Evolutionary conservation across 495 filamentous ascomycete species (phyloP), one percentile per base, ranked within the genome.

Genomic region (Lepidopterella palustris): DNA sequence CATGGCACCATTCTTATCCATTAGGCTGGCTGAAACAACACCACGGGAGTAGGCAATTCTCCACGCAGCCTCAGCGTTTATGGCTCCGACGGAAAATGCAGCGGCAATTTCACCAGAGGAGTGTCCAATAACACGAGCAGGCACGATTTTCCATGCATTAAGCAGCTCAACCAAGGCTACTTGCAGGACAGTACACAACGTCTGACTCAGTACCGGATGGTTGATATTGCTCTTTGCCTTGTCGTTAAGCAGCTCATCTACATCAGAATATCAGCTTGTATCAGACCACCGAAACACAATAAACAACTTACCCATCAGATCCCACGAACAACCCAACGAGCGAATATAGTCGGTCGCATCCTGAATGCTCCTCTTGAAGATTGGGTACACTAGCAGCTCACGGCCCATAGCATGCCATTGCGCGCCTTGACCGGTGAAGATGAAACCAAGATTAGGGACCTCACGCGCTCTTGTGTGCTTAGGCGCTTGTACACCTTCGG

Each of bases 371-470:
- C 60, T 18, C 15, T 39, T 25, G 50, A 74, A 75, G 5, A 67
- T 53, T 4, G 60, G 57, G 45, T 66, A 69, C 21, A 48, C 15
- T 0, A 73, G 39, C 18, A 77, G 65, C 23, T 73, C 63, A 0
- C 52, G 50, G 0, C 74, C 75, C 75, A 77, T 77, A 8, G 39
- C 62, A 11, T 28, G 18, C 61, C 66, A 77, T 29, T 77, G 75
- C 1, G 75, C 75, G 23, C 75, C 75, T 58, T 77, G 75, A 0
- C 75, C 74, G 0, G 72, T 77, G 49, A 77, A 77, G 1, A 76
- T 62, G 29, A 72, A 71, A 1, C 57, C 58, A 9, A 75, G 26
- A 20, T 57, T 57, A 32, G 57, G 49, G 28, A 25, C 28, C 8
- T 61, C 45, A 51, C 39, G 40, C 15, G 24, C 21, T 18, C 32